Base-by-base conservation (phyloP, 2,329 filamentous ascomycete genomes). In the Colletotrichum sansevieriae region DNA sequence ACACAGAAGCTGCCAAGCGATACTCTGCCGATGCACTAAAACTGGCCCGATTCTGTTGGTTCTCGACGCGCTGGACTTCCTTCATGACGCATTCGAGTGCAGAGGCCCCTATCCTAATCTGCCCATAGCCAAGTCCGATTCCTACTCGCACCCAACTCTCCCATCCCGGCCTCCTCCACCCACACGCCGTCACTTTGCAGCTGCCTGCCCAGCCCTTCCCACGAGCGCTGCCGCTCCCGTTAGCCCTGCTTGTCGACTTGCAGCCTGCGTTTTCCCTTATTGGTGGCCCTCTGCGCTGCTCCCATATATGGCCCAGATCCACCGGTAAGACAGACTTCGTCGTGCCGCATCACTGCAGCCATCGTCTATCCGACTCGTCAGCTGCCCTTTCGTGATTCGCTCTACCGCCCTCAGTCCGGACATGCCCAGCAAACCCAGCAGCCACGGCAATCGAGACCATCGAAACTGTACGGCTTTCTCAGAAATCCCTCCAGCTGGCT, bases 341-440 rank as follows among this genome's bases (percentile, higher is more conserved):
- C 49, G 62, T 66, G 66, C 66, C 55, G 66, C 62, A 52, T 69
- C 62, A 57, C 62, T 49, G 62, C 66, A 52, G 64, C 43, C 41
- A 52, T 43, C 39, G 55, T 54, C 55, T 25, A 43, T 56, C 62
- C 43, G 33, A 56, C 55, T 56, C 49, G 66, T 66, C 66, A 69
- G 62, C 66, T 66, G 49, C 56, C 46, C 20, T 18, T 18, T 20
- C 8, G 12, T 49, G 18, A 69, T 69, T 66, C 63, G 54, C 43
- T 52, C 18, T 46, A 8, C 11, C 25, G 39, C 12, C 43, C 20
- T 43, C 55, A 51, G 20, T 56, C 56, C 43, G 41, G 33, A 47
- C 13, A 33, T 43, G 41, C 41, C 54, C 54, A 54, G 55, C 62
- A 37, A 41, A 25, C 13, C 49, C 55, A 56, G 55, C 41, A 51